phyloP scores from a whole-genome alignment of 305 asterid species.

The Fraxinus baroniana region DNA sequence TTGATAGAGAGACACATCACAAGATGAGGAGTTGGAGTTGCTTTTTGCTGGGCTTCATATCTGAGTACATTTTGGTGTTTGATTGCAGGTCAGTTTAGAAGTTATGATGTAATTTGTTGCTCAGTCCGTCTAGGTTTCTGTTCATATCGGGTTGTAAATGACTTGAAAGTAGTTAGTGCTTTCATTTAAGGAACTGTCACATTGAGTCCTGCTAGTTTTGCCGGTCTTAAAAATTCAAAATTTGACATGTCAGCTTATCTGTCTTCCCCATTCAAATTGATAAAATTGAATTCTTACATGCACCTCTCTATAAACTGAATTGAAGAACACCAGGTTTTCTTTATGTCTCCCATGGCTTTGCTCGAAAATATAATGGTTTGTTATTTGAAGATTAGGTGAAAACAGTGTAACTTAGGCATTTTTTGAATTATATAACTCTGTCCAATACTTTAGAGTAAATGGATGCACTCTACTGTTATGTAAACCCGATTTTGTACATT shows the following conservation, averaged over 20 bases:
- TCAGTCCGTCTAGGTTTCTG: background rate
- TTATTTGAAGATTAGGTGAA: background rate
- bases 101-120: background rate
- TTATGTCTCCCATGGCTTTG: background rate
- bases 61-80: constrained; percentile 30
- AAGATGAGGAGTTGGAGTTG: constrained; percentile 77
- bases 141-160: background rate
- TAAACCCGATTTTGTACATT: too few species aligned
- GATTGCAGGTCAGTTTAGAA: background rate
- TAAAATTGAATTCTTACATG: background rate
- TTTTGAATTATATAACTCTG: background rate
- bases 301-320: background rate
- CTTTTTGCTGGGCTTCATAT: constrained; percentile 81
- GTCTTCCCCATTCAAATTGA: background rate
- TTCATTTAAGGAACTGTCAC: background rate
- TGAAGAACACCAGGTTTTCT: background rate
- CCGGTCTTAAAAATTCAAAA: background rate
- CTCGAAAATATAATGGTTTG: background rate
- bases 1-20: constrained; percentile 67
- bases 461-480: too few species aligned
- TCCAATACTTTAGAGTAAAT: background rate
- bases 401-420: background rate
- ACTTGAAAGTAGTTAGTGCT: background rate
- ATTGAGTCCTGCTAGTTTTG: background rate
- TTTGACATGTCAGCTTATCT: background rate